Conservation (phyloP, 345 rosid genomes). For the Erucastrum elatum region DNA sequence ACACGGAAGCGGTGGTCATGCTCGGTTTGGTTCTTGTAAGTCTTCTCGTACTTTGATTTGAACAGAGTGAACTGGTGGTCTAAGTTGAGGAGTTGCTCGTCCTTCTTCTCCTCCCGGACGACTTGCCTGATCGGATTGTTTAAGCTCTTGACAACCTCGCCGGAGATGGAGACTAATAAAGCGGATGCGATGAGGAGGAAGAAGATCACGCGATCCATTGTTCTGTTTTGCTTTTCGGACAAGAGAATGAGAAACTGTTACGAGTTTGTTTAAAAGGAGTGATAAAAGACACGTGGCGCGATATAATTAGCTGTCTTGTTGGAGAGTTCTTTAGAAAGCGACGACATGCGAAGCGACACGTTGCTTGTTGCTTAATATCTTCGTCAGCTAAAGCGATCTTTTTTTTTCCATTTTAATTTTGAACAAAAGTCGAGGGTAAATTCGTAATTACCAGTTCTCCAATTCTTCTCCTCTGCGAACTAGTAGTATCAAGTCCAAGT, state of each 20-base stretch:
- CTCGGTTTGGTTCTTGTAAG: conserved; percentile 67
- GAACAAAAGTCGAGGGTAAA: conserved; percentile 9
- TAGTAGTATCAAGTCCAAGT: conserved; percentile 24
- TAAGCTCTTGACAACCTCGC: not conserved
- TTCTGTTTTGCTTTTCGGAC: not conserved
- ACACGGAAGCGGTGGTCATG: conserved; percentile 75
- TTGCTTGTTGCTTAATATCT: conserved; percentile 33
- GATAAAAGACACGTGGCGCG: conserved; percentile 13
- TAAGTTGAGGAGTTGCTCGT: conserved; percentile 39
- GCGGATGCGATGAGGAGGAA: conserved; percentile 36
- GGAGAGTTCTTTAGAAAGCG: conserved; percentile 24
- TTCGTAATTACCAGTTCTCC: not conserved
- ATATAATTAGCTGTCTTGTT: not conserved
- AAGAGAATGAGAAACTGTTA: not conserved
- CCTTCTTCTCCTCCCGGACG: conserved; percentile 45
- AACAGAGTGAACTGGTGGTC: conserved; percentile 77
- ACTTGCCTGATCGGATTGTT: conserved; percentile 79
- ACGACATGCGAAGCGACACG: conserved; percentile 34
- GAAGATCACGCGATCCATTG: conserved; percentile 43
- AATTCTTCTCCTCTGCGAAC: not conserved
- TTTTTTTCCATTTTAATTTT: not conserved
- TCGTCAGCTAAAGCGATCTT: conserved; percentile 1
- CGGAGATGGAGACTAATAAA: conserved; percentile 2
- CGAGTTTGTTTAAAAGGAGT: conserved; percentile 25
- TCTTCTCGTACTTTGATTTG: conserved; percentile 64